Evolutionary conservation across 768 basidiomycete species (phyloP).

Genomic region (Kwoniella sp.): DNA sequence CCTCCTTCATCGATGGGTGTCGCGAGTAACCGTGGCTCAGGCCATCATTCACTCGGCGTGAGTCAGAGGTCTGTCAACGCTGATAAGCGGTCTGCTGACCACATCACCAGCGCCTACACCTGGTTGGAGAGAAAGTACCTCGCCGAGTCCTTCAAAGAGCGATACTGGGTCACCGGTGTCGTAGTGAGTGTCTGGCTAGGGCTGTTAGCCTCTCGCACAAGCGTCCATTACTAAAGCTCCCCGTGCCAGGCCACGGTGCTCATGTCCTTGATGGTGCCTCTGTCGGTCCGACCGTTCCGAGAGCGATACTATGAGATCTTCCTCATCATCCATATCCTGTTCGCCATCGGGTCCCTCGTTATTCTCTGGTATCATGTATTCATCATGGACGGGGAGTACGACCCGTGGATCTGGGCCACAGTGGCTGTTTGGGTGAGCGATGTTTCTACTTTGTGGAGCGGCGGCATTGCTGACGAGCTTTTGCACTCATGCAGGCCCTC

Average conservation of each 20-base stretch:
- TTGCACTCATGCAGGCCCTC: constrained; percentile 1
- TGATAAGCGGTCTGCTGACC: too few relatives aligned
- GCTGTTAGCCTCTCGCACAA: too few relatives aligned
- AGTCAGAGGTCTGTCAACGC: too few relatives aligned
- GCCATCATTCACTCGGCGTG: constrained; percentile 28
- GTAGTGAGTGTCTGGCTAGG: constrained; percentile 15
- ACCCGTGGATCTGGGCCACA: constrained; percentile 26
- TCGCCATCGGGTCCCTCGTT: constrained; percentile 17
- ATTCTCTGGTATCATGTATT: constrained; percentile 28
- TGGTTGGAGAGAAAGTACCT: constrained; percentile 18
- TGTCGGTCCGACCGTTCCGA: constrained; percentile 24
- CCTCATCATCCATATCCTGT: constrained; percentile 26
- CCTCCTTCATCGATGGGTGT: constrained; percentile 30
- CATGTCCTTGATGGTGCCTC: constrained; percentile 27
- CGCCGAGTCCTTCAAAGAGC: constrained; percentile 6
- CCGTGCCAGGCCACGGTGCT: constrained; percentile 15
- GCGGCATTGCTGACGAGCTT: not conserved
- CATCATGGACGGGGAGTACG: constrained; percentile 25
- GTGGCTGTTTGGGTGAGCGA: constrained; percentile 28
- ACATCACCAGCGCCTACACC: constrained; percentile 15
- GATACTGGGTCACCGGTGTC: constrained; percentile 26
- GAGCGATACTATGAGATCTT: constrained; percentile 31
- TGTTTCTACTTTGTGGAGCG: not conserved
- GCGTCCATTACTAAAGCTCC: too few relatives aligned
- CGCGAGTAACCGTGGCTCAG: constrained; percentile 14